Base-by-base conservation (phyloP, 2,329 filamentous ascomycete species). In the Monosporascus sp. region DNA sequence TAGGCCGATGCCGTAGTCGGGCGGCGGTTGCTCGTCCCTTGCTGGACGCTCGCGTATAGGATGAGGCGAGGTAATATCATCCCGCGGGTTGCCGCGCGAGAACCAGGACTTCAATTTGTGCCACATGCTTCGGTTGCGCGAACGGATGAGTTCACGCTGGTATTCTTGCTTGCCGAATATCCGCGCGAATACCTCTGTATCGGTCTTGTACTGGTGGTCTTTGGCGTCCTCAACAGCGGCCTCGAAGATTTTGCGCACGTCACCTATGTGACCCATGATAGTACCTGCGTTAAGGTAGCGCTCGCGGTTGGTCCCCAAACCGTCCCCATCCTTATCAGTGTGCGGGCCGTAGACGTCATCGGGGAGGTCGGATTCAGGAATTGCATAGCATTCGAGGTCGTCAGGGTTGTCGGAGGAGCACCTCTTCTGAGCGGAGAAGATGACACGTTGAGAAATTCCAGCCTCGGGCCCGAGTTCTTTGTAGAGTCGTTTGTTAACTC, bases 131-230 rank as follows among this genome's bases (percentile, higher is more conserved):
- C 22, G 25, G 47, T 62, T 57, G 24, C 57, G 56, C 5, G 58
- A 57, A 9, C 60, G 59, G 42, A 63, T 25, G 2, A 59, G 54
- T 49, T 65, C 60, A n/a, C 63, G 60, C 55, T 62, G 66, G 22
- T 65, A 50, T 51, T 63, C 60, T 49, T 67, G 64, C 37, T 67
- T 60, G 36, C 64, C 65, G 39, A 63, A 64, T 7, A 68, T 61
- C 34, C 65, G 60, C 38, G 54, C 54, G 47, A 66, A 58, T 24
- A 68, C 61, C 38, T 57, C 56, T 34, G 64, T 61, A 38, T 62
- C 57, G 49, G n/a, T 48, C 51, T 45, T 44, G 51, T 42, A 45
- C n/a, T 20, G 17, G 46, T 25, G 9, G 7, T 31, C 27, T 24
- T 48, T 39, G 18, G 45, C 53, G 22, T 45, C 25, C n/a, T 53